Base-by-base conservation (phyloP, 202 grass and related monocot genomes). In the Thinopyrum obtusiflorum region DNA sequence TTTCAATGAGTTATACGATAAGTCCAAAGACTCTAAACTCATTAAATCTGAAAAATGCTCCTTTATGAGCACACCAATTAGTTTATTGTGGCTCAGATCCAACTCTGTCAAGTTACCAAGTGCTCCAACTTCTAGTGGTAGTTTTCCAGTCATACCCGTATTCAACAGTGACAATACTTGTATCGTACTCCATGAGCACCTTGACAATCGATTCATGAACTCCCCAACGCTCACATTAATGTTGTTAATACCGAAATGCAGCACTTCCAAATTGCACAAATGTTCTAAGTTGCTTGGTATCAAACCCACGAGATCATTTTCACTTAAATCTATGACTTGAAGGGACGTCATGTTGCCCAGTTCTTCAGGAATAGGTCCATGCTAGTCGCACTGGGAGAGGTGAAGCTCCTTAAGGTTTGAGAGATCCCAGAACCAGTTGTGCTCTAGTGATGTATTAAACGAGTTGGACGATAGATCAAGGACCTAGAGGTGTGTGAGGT, bases 321-420 rank as follows among this genome's bases (percentile, higher is more conserved):
- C 0, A 46, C 33, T 3, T 2, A 57, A n/a, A 57, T 57, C 0
- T 8, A 57, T 57, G 18, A 57, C 18, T 57, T 57, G 53, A 57
- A 57, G 53, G 17, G 53, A 57, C 9, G 18, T 57, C 44, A 88
- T 78, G 32, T 83, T 80, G 20, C 82, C 85, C 13, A 91, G 5
- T 11, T 47, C 21, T 12, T 21, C 15, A 9, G 83, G 84, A 11
- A 92, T 60, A 1, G 24, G 1, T 1, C 87, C 85, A 13, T 6
- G 66, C 5, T 15, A n/a, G 53, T 13, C 1, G n/a, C 18, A 60
- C 21, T 1, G 3, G 7, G 8, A 23, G 2, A 60, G n/a, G 57
- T 60, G 4, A 21, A 60, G 20, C n/a, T 60, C 57, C 20, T 60
- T 60, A 23, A 60, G 57, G 57, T n/a, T 23, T 4, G 57, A 23